phyloP scores from a whole-genome alignment of 768 basidiomycete genomes.

The Mycena capillaripes region DNA sequence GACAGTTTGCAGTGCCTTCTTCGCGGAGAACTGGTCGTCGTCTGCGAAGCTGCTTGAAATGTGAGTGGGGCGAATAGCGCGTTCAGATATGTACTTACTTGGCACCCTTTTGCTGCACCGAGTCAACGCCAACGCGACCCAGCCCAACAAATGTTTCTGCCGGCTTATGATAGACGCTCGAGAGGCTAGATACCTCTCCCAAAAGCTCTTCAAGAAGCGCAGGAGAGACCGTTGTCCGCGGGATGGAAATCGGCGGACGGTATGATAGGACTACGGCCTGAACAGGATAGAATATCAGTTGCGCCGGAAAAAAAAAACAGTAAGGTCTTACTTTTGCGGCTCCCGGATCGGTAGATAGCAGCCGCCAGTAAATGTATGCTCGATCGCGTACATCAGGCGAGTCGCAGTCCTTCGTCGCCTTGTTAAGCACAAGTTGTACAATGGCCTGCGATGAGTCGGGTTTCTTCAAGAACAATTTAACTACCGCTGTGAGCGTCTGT shows the following conservation, averaged over 20 bases:
- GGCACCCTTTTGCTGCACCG: slow-evolving; percentile 69
- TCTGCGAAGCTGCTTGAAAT: slow-evolving; percentile 44
- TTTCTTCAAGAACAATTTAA: slow-evolving; percentile 96
- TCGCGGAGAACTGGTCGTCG: slow-evolving; percentile 74
- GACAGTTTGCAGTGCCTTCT: slow-evolving; percentile 92
- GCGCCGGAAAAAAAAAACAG: background rate
- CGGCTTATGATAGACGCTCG: slow-evolving; percentile 98
- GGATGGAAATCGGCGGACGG: slow-evolving; percentile 94
- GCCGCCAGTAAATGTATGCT: slow-evolving; percentile 98
- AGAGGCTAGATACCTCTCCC: slow-evolving; percentile 88
- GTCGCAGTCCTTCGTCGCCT: slow-evolving; percentile 97
- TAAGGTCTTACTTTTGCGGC: slow-evolving; percentile 85
- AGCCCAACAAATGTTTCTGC: slow-evolving; percentile 95
- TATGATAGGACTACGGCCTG: slow-evolving; percentile 90
- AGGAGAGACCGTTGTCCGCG: slow-evolving; percentile 90
- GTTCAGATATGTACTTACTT: slow-evolving; percentile 56
- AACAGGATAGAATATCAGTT: slow-evolving; percentile 1
- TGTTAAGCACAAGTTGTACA: slow-evolving; percentile 91
- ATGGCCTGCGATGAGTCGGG: slow-evolving; percentile 94
- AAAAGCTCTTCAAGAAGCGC: slow-evolving; percentile 93
- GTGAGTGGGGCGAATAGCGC: background rate
- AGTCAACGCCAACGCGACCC: slow-evolving; percentile 89
- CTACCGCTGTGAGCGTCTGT: slow-evolving; percentile 93
- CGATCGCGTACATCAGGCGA: slow-evolving; percentile 97
- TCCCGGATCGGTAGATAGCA: slow-evolving; percentile 94